Base-by-base conservation (phyloP, 352 stramenopile genomes). In the Pythium dissimile region DNA sequence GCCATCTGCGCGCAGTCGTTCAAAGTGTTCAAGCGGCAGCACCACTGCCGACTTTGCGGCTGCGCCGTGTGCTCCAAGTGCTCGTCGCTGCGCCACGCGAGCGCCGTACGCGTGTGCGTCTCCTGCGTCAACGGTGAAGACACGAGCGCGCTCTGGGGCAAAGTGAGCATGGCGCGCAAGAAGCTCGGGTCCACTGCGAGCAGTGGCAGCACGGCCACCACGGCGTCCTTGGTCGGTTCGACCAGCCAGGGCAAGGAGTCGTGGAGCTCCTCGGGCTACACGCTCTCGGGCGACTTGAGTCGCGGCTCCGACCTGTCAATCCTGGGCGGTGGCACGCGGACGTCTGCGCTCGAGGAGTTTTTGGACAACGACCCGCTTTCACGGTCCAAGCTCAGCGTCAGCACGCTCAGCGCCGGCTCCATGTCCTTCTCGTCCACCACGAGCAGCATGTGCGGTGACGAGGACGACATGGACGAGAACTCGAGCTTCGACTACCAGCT, bases 11-110 rank as follows among this genome's bases (percentile, higher is more conserved):
- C 66, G 37, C 64, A 70, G 53, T 70, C 66, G 20, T 91, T 91
- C 66, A 75, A 79, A 55, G 72, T 94, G 42, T 84, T 86, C 49
- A 76, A 76, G 30, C 80, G 83, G 16, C 70, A 77, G 38, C 84
- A 94, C 54, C 84, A 91, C 70, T 94, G 84, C 41, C 80, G 82
- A 8, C 80, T 90, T 43, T 94, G 81, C 30, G 84, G 82, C 38
- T 61, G 72, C 38, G 52, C 82, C 5, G 78, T 92, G 16, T 94
- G 84, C 64, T 86, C 75, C 50, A 94, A 92, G 63, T 92, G 81
- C 54, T 88, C 77, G 27, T 62, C 65, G 1, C 71, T 88, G 44
- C 80, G 80, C 23, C 72, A 74, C 35, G 65, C 87, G 12, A 32
- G 44, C 24, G 30, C 60, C 1, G 76, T 80, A 23, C 80, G 80